phyloP scores from a whole-genome alignment of 139 green algal species.

The Bryopsis sp. region DNA sequence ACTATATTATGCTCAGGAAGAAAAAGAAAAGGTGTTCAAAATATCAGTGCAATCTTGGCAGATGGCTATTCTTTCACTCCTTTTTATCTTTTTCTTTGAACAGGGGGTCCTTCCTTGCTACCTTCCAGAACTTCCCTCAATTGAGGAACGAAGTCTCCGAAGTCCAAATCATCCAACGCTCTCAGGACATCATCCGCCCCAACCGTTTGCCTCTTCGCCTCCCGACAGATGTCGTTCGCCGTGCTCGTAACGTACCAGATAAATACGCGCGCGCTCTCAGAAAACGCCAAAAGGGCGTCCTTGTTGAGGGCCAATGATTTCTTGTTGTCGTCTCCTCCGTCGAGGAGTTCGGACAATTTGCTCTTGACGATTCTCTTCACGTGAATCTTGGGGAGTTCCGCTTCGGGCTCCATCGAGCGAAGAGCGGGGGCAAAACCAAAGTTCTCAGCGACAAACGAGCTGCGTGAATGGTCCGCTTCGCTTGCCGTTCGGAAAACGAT shows the following conservation, averaged over 20 bases:
- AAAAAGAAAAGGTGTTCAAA: too few relatives aligned
- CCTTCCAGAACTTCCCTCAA: conserved; percentile 57
- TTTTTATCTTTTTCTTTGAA: too few relatives aligned
- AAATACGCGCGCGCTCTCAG: conserved; percentile 65
- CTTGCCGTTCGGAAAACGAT: too few relatives aligned
- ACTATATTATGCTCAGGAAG: too few relatives aligned
- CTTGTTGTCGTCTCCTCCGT: conserved; percentile 30
- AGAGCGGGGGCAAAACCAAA: too few relatives aligned
- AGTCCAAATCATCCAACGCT: conserved; percentile 71
- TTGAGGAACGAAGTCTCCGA: conserved; percentile 55
- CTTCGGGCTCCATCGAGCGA: conserved; percentile 28
- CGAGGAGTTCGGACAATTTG: conserved; percentile 42
- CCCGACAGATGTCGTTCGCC: conserved; percentile 74
- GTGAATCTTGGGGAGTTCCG: conserved; percentile 61
- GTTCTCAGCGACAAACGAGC: too few relatives aligned
- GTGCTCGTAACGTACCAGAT: conserved; percentile 76
- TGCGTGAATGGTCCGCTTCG: too few relatives aligned
- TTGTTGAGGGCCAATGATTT: conserved; percentile 36
- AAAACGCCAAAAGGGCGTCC: conserved; percentile 68
- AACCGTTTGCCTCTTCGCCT: conserved; percentile 71
- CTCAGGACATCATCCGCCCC: conserved; percentile 67
- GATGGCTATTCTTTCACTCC: too few relatives aligned
- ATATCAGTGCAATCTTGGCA: too few relatives aligned
- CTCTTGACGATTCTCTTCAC: conserved; percentile 72
- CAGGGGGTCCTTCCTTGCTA: too few relatives aligned